Base-by-base conservation (phyloP, 805 yeast species). In the Torulaspora microellipsoides region DNA sequence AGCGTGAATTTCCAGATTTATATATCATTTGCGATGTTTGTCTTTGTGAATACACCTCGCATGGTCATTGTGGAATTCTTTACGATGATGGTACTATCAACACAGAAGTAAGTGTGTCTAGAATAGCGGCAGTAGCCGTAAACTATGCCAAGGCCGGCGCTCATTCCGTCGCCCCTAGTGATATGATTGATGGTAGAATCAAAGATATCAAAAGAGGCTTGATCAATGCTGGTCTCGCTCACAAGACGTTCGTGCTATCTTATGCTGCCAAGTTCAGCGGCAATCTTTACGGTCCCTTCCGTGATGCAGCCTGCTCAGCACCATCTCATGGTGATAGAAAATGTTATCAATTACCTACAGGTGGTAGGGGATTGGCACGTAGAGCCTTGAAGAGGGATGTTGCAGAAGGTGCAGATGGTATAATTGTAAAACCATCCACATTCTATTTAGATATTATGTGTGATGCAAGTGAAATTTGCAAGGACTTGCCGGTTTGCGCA, bases 81-180 rank as follows among this genome's bases (percentile, higher is more conserved):
- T 75, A 82, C 48, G 95, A 85, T 44, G 97, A 89, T 61, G 97
- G 98, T 7, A 60, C 85, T 8, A 77, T 93, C 56, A 83, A 85
- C 61, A 76, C 95, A 43, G 85, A 80, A 42, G 62, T 67, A 41
- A 78, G 91, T 11, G 95, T 85, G 9, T 73, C 80, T 53, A 77
- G 99, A 63, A 75, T 93, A 36, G 97, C 95, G 2, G 90, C 91
- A 3, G 96, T 93, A 15, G 96, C 98, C 1, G 95, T 85, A 8
- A 89, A 87, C 64, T 93, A 93, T 62, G 98, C 97, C 27, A 78
- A 75, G 55, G 98, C 98, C 1, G 99, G 99, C 43, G 96, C 96
- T 2, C 76, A 93, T 62, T 84, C 88, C 45, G 95, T 93, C 27
- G 97, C 98, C 2, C 99, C 99, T 10, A 83, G 95, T 12, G 99